Base-by-base conservation (phyloP, 176 grass and related monocot genomes). In the Oryza coarctata region DNA sequence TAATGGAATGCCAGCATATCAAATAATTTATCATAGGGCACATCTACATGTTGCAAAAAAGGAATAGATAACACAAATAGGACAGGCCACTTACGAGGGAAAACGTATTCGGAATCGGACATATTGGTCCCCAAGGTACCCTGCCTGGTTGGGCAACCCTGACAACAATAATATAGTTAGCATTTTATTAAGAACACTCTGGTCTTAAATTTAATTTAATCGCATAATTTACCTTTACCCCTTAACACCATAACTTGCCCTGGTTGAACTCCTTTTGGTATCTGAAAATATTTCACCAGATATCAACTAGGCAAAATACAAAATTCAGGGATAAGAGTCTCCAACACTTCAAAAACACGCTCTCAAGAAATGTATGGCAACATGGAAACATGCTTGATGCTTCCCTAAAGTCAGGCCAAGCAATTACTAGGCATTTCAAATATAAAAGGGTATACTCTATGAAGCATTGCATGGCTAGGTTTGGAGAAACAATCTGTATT, bases 231-330 rank as follows among this genome's bases (percentile, higher is more conserved):
- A 98, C 95, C 95, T 98, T 90, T 98, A 11, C 95, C 95, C 86
- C 95, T 94, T 84, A 98, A 87, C 86, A 91, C 73, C 39, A 91
- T 38, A 74, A 82, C 40, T 49, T 98, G 90, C 45, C 95, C 95
- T 55, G 90, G 90, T 83, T 98, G 92, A 43, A 94, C 88, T 78
- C 95, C 95, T 89, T 88, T 94, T 23, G 95, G 95, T 89, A 94
- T 94, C 95, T 98, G 84, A 72, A 72, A 60, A 77, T 71, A 77
- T 47, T 65, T 45, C 33, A 86, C 15, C 40, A 81, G 12, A 70
- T 45, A 50, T 78, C 29, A 84, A 74, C 65, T 50, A 84, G 20
- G 31, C 20, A 36, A 74, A 13, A 71, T 40, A 75, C 68, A 38
- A 65, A 71, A 67, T 66, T 27, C 31, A 61, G 17, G 5, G 22